A percentile compares a stretch with the other conserved stretches of the same genome.
These are phyloP conservation scores for Trypanosoma congolense DNA, from an alignment of 208 protist species.

Conservation along the genomic window DNA sequence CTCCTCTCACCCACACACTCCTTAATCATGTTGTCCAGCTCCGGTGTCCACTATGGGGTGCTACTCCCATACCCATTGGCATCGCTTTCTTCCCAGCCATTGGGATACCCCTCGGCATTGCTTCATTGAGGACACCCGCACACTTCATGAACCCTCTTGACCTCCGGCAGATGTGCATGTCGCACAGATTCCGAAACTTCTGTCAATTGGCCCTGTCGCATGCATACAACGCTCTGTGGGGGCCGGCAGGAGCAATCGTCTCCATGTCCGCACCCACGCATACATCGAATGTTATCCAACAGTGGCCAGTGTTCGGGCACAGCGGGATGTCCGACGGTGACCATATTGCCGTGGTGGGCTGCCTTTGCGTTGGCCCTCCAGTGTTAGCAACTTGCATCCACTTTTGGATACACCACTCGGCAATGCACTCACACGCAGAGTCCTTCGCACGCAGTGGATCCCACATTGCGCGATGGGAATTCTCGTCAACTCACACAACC, in stretches of 20 bases:
- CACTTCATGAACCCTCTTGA: neutral
- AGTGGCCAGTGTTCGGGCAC: conserved; percentile 10
- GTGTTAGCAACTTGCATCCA: conserved; percentile 2
- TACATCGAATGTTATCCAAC: conserved; percentile 5
- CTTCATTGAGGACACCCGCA: neutral
- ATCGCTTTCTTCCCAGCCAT: neutral
- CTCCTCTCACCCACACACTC: neutral
- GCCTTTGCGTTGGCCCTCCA: neutral
- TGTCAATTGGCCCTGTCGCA: conserved; percentile 13
- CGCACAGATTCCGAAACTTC: neutral
- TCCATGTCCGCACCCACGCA: neutral
- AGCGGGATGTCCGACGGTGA: conserved; percentile 11
- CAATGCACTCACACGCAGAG: neutral
- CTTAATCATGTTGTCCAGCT: conserved; percentile 17
- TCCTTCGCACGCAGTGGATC: neutral
- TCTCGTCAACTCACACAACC: conserved; percentile 3
- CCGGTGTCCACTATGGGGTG: conserved; percentile 18
- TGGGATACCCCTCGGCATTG: neutral
- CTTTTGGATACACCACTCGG: conserved; percentile 7
- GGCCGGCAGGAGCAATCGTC: neutral
- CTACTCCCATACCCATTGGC: neutral
- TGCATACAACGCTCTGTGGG: neutral
- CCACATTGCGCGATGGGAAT: conserved; percentile 5
- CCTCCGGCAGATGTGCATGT: neutral
- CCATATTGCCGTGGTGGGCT: neutral